Conservation (phyloP, 331 rosid species). For the Spiraea crenata region DNA sequence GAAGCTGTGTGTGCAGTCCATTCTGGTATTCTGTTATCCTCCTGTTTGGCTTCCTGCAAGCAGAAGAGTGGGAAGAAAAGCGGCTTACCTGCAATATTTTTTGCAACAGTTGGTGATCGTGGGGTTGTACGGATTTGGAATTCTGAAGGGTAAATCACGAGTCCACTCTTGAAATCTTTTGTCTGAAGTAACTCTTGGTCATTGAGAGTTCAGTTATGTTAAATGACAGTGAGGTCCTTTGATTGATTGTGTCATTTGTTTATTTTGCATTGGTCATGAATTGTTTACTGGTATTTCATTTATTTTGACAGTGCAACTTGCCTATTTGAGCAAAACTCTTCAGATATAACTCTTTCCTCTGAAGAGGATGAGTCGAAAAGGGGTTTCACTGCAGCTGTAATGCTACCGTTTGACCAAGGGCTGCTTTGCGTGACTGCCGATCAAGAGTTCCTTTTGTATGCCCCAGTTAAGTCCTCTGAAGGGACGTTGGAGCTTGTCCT, state of each 20-base stretch:
- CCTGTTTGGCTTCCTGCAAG: slow-evolving; percentile 41
- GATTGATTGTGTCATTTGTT: background rate
- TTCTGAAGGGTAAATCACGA: slow-evolving; percentile 69
- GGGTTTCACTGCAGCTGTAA: slow-evolving; percentile 75
- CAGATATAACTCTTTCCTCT: slow-evolving; percentile 56
- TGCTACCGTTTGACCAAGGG: slow-evolving; percentile 71
- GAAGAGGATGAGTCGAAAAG: slow-evolving; percentile 62
- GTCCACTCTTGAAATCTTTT: slow-evolving; percentile 5
- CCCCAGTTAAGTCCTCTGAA: slow-evolving; percentile 47
- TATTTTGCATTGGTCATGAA: slow-evolving; percentile 12
- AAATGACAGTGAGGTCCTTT: background rate
- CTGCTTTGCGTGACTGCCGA: slow-evolving; percentile 94
- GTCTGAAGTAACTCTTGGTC: background rate
- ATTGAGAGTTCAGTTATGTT: slow-evolving; percentile 1
- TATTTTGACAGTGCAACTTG: slow-evolving; percentile 72
- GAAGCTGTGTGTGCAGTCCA: slow-evolving; percentile 73
- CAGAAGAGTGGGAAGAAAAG: slow-evolving; percentile 37
- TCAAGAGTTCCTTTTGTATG: slow-evolving; percentile 83
- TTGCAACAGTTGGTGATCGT: slow-evolving; percentile 81
- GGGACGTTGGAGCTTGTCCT: slow-evolving; percentile 45
- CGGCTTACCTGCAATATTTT: slow-evolving; percentile 41
- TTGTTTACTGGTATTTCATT: slow-evolving; percentile 23
- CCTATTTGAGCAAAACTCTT: slow-evolving; percentile 80
- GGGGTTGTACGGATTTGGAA: slow-evolving; percentile 87
- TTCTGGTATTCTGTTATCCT: slow-evolving; percentile 50